Conservation (phyloP, 345 rosid species). For the Syzygium oleosum region DNA sequence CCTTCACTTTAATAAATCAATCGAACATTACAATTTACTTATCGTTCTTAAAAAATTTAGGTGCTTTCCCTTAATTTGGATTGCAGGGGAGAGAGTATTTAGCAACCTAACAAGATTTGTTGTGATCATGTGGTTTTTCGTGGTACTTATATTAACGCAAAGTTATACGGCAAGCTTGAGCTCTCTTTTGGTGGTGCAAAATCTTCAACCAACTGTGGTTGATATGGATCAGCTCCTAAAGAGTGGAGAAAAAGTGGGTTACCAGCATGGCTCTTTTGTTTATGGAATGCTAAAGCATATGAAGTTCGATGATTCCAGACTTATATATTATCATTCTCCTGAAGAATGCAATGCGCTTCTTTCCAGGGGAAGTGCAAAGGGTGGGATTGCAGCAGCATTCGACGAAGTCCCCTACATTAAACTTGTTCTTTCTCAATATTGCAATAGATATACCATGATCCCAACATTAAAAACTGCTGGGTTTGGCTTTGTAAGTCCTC, state of each 20-base stretch:
- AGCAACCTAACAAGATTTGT: background rate
- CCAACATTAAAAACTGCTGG: background rate
- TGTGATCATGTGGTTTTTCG: background rate
- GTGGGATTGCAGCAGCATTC: background rate
- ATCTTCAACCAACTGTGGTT: background rate
- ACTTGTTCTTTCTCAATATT: background rate
- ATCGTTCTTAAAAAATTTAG: too few species aligned
- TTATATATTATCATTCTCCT: background rate
- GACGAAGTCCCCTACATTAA: background rate
- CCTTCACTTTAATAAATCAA: too few species aligned
- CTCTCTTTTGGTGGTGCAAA: background rate
- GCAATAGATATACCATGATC: background rate
- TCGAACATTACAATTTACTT: too few species aligned
- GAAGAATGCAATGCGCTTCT: background rate
- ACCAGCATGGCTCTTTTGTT: accelerated
- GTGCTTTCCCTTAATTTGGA: background rate
- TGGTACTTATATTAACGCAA: background rate
- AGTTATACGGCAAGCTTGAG: background rate
- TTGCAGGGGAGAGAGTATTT: background rate
- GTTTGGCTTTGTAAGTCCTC: background rate
- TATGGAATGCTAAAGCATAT: too few species aligned
- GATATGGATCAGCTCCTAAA: accelerated
- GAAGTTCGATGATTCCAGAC: background rate
- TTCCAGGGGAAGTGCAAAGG: background rate
- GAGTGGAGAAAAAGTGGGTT: background rate